These are phyloP conservation scores for Taphrina flavorubra DNA, from an alignment of 1,139 yeast genomes.

Conservation along the genomic window DNA sequence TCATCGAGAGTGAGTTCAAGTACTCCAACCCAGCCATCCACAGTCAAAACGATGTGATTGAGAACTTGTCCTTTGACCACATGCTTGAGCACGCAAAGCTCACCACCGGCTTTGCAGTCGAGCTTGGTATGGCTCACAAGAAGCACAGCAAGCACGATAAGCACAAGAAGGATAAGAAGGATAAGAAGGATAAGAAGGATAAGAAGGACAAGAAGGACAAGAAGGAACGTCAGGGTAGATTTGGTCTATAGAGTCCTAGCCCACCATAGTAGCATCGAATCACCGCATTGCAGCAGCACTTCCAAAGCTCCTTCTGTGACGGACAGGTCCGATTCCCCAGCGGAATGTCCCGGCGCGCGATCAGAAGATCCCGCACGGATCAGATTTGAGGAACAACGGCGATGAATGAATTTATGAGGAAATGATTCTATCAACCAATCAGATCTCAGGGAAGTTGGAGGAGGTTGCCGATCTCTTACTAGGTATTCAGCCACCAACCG, in stretches of 20 bases:
- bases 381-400: too few relatives aligned
- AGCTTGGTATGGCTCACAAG: conserved; percentile 57
- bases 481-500: conserved; percentile 2
- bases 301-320: too few relatives aligned
- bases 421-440: neutral
- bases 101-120: conserved; percentile 71
- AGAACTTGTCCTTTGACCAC: conserved; percentile 75
- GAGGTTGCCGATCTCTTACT: neutral
- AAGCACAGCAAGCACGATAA: conserved; percentile 6
- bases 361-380: too few relatives aligned
- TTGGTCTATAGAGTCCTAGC: neutral
- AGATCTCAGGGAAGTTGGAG: neutral
- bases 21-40: conserved; percentile 74
- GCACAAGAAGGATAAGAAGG: too few relatives aligned
- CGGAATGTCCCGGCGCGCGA: too few relatives aligned
- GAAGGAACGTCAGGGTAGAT: neutral
- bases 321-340: too few relatives aligned
- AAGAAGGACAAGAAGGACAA: conserved; percentile 1
- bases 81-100: conserved; percentile 78
- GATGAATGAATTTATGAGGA: neutral
- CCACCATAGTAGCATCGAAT: neutral
- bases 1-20: conserved; percentile 74
- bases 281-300: too few relatives aligned
- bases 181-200: neutral
- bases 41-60: conserved; percentile 78